Conservation (phyloP, 257 asterid species). For the Solanum appendiculatum region DNA sequence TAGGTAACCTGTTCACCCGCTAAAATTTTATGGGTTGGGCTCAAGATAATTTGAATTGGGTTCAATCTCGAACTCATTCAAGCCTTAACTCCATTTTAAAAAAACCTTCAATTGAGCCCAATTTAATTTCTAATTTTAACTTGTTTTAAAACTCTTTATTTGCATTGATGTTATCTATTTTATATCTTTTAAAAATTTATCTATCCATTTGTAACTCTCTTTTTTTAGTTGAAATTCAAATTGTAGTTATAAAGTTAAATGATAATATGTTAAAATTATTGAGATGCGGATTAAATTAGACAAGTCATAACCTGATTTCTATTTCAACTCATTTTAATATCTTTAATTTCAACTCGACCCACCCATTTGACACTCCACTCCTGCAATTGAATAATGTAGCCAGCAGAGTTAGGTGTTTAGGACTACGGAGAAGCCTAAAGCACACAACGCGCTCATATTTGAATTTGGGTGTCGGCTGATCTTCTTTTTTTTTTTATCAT, state of each 20-base stretch:
- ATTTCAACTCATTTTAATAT: background rate
- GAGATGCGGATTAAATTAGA: background rate
- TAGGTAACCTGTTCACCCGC: background rate
- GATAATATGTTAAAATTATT: too few relatives aligned
- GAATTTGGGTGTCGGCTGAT: background rate
- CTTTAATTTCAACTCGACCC: background rate
- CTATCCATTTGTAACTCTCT: background rate
- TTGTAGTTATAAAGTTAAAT: background rate
- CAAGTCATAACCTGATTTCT: background rate
- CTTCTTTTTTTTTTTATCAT: background rate
- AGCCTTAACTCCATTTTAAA: too few relatives aligned
- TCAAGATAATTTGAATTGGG: background rate
- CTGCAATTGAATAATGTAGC: background rate
- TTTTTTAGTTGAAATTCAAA: background rate
- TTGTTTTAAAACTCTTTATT: background rate
- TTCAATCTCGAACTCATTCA: background rate
- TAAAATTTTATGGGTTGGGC: background rate
- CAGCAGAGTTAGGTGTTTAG: background rate
- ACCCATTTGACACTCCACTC: too few relatives aligned
- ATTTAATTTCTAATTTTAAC: too few relatives aligned
- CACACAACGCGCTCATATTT: background rate
- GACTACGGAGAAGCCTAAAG: background rate
- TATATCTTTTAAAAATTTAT: too few relatives aligned
- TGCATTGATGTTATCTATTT: background rate
- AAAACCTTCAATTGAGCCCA: background rate